Evolutionary conservation across 441 rosid species (phyloP), one percentile per base, ranked within the genome.

Genomic region (Mallotus repandus): DNA sequence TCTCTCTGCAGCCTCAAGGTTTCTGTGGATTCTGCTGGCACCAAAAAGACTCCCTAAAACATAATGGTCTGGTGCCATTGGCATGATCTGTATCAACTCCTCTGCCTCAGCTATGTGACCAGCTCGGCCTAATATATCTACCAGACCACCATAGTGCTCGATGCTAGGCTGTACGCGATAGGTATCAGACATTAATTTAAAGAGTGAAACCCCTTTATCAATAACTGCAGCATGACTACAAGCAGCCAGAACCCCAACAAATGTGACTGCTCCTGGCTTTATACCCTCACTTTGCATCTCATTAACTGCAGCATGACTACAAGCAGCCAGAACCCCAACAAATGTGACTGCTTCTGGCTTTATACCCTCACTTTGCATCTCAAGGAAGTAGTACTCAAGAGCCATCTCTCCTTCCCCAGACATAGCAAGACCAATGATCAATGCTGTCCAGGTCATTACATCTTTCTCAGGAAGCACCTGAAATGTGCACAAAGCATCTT

Each of bases 261-360:
- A 81, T 25, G 86, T 83, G 58, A 85, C 63, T 32, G 70, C 53
- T 54, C 79, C 83, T 9, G 86, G 83, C 18, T 69, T 79, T 57
- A 71, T 58, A n/a, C 80, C 73, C 10, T 43, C 19, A 5, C 5
- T 74, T 60, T 73, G 66, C 86, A 81, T 83, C 68, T 77, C 68
- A 0, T 25, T 13, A 70, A 81, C n/a, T n/a, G n/a, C n/a, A n/a
- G 29, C 29, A 25, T 25, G 29, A 25, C 29, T 25, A 25, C 29
- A 25, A 25, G 29, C 88, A 41, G 78, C 74, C 41, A 79, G 70
- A 64, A 82, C 77, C 18, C 76, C 83, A 5, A 79, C 66, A 50
- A 83, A 81, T 25, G 86, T 83, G 58, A 85, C 63, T 32, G 70
- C 53, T 54, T 81, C 83, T 9, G 86, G 83, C 18, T 69, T 79